phyloP scores from a whole-genome alignment of 345 rosid species.

The Psidium guajava region DNA sequence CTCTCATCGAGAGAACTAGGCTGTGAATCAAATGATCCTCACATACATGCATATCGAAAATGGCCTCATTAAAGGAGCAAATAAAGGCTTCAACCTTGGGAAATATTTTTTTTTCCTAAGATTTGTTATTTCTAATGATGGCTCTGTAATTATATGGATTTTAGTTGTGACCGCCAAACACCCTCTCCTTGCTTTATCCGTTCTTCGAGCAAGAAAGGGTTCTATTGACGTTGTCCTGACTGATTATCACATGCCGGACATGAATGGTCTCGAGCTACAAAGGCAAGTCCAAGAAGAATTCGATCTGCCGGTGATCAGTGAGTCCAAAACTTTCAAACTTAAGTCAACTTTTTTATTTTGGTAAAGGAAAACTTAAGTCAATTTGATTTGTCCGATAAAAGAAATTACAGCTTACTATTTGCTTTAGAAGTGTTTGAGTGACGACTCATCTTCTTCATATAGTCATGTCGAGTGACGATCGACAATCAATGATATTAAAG shows the following conservation, averaged over 20 bases:
- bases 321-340: neutral
- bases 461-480: conserved; percentile 65
- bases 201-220: conserved; percentile 13
- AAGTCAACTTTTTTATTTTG: no score
- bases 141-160: neutral
- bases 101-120: neutral
- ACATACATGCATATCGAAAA: neutral
- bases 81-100: neutral
- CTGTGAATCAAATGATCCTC: neutral
- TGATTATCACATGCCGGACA: conserved; percentile 60
- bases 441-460: neutral
- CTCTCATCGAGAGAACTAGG: neutral
- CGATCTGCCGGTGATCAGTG: conserved; percentile 49
- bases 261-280: conserved; percentile 48
- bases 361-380: neutral
- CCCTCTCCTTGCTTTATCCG: conserved; percentile 39
- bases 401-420: neutral
- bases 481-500: conserved; percentile 18
- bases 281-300: conserved; percentile 15
- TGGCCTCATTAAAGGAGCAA: neutral
- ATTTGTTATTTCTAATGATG: neutral
- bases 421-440: neutral
- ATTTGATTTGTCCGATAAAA: neutral
- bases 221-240: conserved; percentile 48
- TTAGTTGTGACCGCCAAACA: conserved; percentile 24